A percentile compares a stretch with the other conserved stretches of the same genome.
Conservation (phyloP, 1,284 basidiomycete genomes). For the Apiotrichum gamsii region DNA sequence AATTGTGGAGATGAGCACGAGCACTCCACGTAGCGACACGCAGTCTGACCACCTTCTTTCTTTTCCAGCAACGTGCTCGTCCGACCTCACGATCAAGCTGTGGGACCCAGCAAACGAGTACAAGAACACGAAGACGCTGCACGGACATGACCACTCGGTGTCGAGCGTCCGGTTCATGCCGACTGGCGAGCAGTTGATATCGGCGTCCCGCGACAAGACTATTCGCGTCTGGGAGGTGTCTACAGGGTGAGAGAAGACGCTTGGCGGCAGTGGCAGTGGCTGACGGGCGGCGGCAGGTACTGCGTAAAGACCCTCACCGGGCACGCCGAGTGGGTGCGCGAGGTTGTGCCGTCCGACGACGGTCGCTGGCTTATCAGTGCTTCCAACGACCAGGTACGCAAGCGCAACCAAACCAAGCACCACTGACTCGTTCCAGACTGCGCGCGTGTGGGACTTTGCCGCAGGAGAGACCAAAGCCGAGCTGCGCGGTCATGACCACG, state of each 20-base stretch:
- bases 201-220: conserved; percentile 77
- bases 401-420: not conserved
- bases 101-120: conserved; percentile 87
- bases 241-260: conserved; percentile 57
- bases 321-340: conserved; percentile 66
- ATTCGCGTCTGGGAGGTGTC: conserved; percentile 80
- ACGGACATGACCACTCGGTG: conserved; percentile 85
- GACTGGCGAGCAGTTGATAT: conserved; percentile 73
- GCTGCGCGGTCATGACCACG: conserved; percentile 80
- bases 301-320: conserved; percentile 58
- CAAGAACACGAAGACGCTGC: conserved; percentile 77
- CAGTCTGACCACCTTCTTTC: not conserved
- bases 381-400: conserved; percentile 73
- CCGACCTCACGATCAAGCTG: conserved; percentile 81
- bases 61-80: conserved; percentile 73
- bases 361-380: conserved; percentile 68
- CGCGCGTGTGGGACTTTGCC: conserved; percentile 69
- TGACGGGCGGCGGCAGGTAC: conserved; percentile 48
- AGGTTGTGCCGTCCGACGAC: conserved; percentile 65
- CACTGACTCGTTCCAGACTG: conserved; percentile 54
- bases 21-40: no score
- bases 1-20: no score
- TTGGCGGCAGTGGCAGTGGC: not conserved
- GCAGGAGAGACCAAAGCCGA: conserved; percentile 74
- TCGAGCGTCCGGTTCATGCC: conserved; percentile 78